Conservation (phyloP, 2,329 filamentous ascomycete species). For the Hypoxylon sp. region DNA sequence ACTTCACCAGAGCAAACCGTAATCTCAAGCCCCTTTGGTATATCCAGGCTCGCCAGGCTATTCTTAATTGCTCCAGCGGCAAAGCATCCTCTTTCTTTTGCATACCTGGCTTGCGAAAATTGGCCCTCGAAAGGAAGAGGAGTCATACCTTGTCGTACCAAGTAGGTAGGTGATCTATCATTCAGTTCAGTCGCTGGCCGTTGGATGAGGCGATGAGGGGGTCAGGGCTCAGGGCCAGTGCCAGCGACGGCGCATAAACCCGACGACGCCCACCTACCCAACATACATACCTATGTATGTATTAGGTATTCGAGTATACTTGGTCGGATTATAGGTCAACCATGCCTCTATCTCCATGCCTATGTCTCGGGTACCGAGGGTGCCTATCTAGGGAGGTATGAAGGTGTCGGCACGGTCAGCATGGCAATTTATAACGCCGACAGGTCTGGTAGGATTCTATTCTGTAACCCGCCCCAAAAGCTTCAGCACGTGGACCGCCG, state of each 20-base stretch:
- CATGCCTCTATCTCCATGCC: neutral
- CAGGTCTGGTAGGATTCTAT: neutral
- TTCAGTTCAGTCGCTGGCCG: too few species aligned
- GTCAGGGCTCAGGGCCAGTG: neutral
- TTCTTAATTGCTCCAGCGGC: too few species aligned
- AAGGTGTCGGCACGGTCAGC: neutral
- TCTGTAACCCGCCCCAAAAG: constrained; percentile 9
- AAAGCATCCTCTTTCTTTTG: too few species aligned
- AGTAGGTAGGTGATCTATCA: too few species aligned
- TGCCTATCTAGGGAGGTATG: too few species aligned
- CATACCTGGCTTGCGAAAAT: neutral
- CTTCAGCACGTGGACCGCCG: constrained; percentile 24
- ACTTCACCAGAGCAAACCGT: neutral
- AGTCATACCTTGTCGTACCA: constrained; percentile 1
- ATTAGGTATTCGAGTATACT: too few species aligned
- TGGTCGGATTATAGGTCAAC: too few species aligned
- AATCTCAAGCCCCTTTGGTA: neutral
- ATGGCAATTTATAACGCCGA: neutral
- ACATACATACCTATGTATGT: too few species aligned
- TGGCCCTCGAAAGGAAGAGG: neutral
- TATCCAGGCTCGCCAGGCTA: too few species aligned
- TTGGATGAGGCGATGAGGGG: neutral
- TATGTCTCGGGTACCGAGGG: neutral
- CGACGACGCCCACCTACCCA: too few species aligned
- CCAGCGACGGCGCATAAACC: neutral